These are phyloP conservation scores for Fraxinus anomala DNA, from an alignment of 257 asterid genomes.

Conservation along the genomic window DNA sequence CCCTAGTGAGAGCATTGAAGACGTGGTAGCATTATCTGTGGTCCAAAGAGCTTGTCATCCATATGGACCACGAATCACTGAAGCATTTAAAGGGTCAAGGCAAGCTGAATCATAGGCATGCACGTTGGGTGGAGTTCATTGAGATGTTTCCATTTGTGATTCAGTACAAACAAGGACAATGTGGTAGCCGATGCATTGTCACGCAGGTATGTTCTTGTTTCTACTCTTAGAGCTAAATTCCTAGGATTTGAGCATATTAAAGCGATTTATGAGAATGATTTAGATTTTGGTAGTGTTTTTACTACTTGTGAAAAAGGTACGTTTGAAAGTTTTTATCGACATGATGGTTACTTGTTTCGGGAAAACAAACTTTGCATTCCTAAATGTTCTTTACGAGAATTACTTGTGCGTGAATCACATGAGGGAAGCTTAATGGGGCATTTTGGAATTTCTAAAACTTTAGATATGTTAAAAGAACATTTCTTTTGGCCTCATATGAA, in stretches of 20 bases:
- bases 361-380: background rate
- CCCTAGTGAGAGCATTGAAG: background rate
- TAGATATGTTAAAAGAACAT: background rate
- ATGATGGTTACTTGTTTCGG: background rate
- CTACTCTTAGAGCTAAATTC: background rate
- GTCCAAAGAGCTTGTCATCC: background rate
- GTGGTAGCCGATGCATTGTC: background rate
- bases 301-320: background rate
- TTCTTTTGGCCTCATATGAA: background rate
- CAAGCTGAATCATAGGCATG: background rate
- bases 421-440: background rate
- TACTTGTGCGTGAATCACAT: background rate
- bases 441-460: no score
- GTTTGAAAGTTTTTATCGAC: background rate
- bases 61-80: background rate
- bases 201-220: background rate
- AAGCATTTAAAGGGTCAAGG: background rate
- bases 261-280: background rate
- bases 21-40: conserved; percentile 9
- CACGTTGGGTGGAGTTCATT: background rate
- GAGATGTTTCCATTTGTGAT: background rate
- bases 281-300: background rate
- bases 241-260: conserved; percentile 5
- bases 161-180: background rate
- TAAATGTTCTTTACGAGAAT: no score